Conservation (phyloP, 108 stramenopile genomes). For the Nitzschia sp. region DNA sequence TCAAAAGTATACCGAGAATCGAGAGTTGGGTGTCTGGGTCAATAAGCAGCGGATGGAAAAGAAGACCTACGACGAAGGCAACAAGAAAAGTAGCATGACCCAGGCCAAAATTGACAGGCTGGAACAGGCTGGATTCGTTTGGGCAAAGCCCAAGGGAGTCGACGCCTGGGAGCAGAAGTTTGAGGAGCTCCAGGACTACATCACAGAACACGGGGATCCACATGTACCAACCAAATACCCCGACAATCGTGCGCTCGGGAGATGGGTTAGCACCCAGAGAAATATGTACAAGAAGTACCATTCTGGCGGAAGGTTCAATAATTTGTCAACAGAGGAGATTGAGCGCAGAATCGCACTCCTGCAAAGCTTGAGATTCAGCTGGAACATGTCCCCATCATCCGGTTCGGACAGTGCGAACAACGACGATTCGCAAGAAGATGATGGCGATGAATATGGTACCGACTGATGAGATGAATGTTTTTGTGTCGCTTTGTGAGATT, state of each 20-base stretch:
- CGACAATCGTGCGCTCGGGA: constrained; percentile 47
- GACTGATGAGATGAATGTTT: neutral
- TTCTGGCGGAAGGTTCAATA: constrained; percentile 11
- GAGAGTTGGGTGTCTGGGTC: constrained; percentile 55
- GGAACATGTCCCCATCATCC: constrained; percentile 17
- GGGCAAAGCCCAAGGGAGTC: constrained; percentile 59
- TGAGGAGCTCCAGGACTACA: constrained; percentile 41
- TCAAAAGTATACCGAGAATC: constrained; percentile 47
- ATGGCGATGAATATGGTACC: neutral
- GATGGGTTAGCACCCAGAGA: constrained; percentile 60
- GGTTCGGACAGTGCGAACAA: neutral
- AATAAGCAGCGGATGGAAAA: constrained; percentile 71
- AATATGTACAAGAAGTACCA: constrained; percentile 41
- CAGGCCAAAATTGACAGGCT: constrained; percentile 30
- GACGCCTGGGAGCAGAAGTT: constrained; percentile 57
- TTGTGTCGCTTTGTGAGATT: neutral
- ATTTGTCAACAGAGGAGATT: constrained; percentile 22
- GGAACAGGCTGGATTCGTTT: constrained; percentile 54
- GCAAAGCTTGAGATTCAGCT: constrained; percentile 30
- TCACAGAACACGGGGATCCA: constrained; percentile 39
- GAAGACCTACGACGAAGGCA: constrained; percentile 39
- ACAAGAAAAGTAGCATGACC: constrained; percentile 45
- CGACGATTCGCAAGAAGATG: neutral
- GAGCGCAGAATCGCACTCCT: constrained; percentile 21
- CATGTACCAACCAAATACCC: constrained; percentile 58